Evolutionary conservation across 148 eudicot species (phyloP), one percentile per base, ranked within the genome.

Genomic region (Rheum nobile): DNA sequence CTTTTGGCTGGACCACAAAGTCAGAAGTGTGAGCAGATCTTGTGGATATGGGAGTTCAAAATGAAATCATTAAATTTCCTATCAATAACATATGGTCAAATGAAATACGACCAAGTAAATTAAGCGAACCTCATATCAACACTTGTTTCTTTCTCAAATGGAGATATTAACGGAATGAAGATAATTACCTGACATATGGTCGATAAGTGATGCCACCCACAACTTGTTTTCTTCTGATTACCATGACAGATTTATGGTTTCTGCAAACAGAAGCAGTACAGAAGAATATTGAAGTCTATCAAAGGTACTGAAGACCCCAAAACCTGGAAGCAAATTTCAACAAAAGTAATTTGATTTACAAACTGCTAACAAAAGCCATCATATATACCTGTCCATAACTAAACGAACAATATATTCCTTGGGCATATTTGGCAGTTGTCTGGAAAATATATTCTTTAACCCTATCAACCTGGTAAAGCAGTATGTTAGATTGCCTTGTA

Each of bases 121-220:
- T 21, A 50, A 21, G 17, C 0, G 57, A 57, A 9, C 32, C 31
- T 2, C 32, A 24, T 24, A 57, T 10, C 1, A 57, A 17, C 65
- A 57, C 34, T 28, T 24, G 32, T 57, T 24, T 26, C 65, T 57
- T 57, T 26, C 67, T 26, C 34, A 59, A n/a, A 26, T 13, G 34
- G 6, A 24, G 34, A 59, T 19, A 67, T 67, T 14, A 35, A 68
- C 0, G 44, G 44, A 68, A 19, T 22, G 42, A 67, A 46, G 61
- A 65, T 24, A 67, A 26, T 63, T 73, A 95, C 99, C 96, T 92
- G 73, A 78, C 38, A 80, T 95, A 91, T 57, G 99, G 99, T 17
- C 99, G 92, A 72, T 95, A 95, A 31, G 99, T 95, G 79, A 95
- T 95, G 54, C 99, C 99, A 79, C 99, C 97, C 76, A 95, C 96